phyloP scores from a whole-genome alignment of 306 rosid species.

The Cyclanthera cordifolia region DNA sequence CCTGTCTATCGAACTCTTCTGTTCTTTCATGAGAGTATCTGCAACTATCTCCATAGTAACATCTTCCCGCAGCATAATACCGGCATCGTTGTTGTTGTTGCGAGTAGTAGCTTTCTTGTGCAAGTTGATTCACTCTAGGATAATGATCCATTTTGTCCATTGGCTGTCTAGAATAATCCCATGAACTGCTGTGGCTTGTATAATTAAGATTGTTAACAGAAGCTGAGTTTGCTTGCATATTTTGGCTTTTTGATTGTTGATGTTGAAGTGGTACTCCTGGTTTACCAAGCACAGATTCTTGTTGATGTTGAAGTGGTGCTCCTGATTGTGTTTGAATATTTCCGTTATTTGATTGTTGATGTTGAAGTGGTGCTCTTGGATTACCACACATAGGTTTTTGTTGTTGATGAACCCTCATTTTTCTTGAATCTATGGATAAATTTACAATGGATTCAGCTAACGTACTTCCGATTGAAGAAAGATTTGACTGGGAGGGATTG shows the following conservation, averaged over 20 bases:
- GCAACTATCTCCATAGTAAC: slow-evolving; percentile 58
- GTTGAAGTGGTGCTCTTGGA: too few species aligned
- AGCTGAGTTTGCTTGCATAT: too few species aligned
- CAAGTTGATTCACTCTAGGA: neutral
- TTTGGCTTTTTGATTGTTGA: too few species aligned
- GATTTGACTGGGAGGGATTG: neutral
- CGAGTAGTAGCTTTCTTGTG: slow-evolving; percentile 12
- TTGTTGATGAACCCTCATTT: neutral
- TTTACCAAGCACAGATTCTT: too few species aligned
- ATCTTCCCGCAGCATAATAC: slow-evolving; percentile 46
- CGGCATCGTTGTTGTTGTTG: slow-evolving; percentile 48
- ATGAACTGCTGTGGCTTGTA: slow-evolving; percentile 10
- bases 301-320: neutral
- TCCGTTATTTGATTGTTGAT: too few species aligned
- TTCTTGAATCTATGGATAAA: neutral
- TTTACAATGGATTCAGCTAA: neutral
- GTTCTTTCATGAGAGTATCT: slow-evolving; percentile 48
- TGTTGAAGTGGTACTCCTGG: too few species aligned
- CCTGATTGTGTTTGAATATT: too few species aligned
- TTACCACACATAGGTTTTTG: too few species aligned
- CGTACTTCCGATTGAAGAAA: neutral
- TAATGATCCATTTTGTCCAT: slow-evolving; percentile 6
- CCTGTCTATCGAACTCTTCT: slow-evolving; percentile 7
- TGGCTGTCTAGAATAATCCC: slow-evolving; percentile 24
- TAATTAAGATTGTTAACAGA: neutral